Percentiles rank a stretch among this genome's conserved stretches.
These are phyloP conservation scores for Dictyostelium citrinum DNA, from an alignment of 78 protist species.

Conservation along the genomic window DNA sequence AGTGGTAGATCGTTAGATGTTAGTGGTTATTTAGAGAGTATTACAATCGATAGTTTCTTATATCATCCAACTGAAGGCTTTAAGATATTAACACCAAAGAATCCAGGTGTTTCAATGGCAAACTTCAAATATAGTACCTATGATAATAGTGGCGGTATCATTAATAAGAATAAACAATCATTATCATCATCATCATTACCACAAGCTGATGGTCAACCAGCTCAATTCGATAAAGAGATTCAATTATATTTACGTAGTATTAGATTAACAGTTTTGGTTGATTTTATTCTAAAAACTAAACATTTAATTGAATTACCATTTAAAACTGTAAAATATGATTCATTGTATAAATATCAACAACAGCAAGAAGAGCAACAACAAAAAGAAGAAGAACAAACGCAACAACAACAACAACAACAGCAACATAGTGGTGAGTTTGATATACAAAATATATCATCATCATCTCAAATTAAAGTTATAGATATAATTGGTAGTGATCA, in stretches of 20 bases:
- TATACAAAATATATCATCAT: neutral
- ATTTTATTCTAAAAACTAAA: slow-evolving; percentile 46
- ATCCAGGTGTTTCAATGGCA: slow-evolving; percentile 60
- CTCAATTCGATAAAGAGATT: slow-evolving; percentile 39
- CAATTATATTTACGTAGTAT: slow-evolving; percentile 39
- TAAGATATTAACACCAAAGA: slow-evolving; percentile 57
- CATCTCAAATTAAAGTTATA: neutral
- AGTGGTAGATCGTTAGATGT: slow-evolving; percentile 34
- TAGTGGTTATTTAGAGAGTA: slow-evolving; percentile 39
- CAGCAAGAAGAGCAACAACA: neutral
- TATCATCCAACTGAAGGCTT: slow-evolving; percentile 16
- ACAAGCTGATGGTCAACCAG: neutral
- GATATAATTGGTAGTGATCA: neutral
- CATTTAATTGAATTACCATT: slow-evolving; percentile 34
- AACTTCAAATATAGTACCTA: slow-evolving; percentile 36
- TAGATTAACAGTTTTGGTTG: slow-evolving; percentile 57
- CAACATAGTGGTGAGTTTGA: neutral
- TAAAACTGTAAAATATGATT: slow-evolving; percentile 69
- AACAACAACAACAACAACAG: neutral
- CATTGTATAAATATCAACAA: slow-evolving; percentile 48
- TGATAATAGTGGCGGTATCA: neutral
- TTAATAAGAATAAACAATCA: neutral
- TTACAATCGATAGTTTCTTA: slow-evolving; percentile 40
- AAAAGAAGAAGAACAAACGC: neutral
- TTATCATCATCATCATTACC: neutral